Evolutionary conservation across 1,284 basidiomycete genomes (phyloP).

Genomic region (Dichomitus squalens): DNA sequence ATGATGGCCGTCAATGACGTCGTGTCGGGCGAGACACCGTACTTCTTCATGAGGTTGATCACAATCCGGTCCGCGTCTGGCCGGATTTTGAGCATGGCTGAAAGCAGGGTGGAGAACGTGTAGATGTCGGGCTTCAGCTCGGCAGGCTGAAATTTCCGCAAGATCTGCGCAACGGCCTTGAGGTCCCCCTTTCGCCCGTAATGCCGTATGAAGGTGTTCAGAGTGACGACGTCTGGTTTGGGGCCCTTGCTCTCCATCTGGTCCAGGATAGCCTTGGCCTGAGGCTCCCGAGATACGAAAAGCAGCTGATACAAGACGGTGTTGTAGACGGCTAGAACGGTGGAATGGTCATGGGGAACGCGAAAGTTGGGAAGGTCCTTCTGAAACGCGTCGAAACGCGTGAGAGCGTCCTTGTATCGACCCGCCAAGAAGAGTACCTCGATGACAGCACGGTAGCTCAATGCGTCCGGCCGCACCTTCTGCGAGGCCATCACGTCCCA

Average conservation of each 20-base stretch:
- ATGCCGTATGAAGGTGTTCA: constrained; percentile 77
- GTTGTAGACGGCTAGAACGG: constrained; percentile 56
- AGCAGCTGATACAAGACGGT: constrained; percentile 67
- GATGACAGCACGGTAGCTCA: constrained; percentile 66
- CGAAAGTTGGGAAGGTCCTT: constrained; percentile 13
- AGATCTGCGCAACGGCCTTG: constrained; percentile 51
- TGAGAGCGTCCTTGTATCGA: constrained; percentile 47
- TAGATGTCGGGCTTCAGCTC: constrained; percentile 71
- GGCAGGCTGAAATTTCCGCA: constrained; percentile 57
- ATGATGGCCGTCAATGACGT: constrained; percentile 78
- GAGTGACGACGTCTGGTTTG: constrained; percentile 69
- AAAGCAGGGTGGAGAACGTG: constrained; percentile 81
- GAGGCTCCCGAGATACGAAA: constrained; percentile 39
- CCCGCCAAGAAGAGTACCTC: constrained; percentile 52
- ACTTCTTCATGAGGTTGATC: constrained; percentile 69
- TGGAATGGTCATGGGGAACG: constrained; percentile 3
- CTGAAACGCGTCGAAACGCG: constrained; percentile 54
- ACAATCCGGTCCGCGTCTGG: constrained; percentile 66
- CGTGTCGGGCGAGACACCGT: constrained; percentile 73
- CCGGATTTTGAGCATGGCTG: constrained; percentile 67
- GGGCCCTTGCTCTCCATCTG: constrained; percentile 55
- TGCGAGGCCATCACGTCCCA: constrained; percentile 64
- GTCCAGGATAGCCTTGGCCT: constrained; percentile 50
- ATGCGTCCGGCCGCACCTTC: constrained; percentile 52
- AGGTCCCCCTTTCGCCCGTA: constrained; percentile 65